A percentile compares a stretch with the other conserved stretches of the same genome.
These are phyloP conservation scores for Karstenula rhodostoma DNA, from an alignment of 2,329 filamentous ascomycete genomes.

Conservation along the genomic window DNA sequence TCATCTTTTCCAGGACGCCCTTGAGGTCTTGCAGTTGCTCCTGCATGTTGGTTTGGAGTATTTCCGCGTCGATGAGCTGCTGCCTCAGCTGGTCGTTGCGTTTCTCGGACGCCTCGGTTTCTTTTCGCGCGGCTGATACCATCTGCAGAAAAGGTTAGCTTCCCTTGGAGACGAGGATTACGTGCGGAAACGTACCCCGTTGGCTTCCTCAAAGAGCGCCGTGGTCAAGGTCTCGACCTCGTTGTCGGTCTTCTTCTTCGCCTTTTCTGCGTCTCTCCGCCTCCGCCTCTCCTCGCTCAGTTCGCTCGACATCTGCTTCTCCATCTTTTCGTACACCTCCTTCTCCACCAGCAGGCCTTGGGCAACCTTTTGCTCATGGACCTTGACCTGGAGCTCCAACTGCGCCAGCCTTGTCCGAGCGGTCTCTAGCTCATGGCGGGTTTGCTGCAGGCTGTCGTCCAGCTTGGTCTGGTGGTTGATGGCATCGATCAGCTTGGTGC, in stretches of 20 bases:
- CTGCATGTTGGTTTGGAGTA: conserved; percentile 85
- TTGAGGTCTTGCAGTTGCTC: conserved; percentile 94
- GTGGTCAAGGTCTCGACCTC: conserved; percentile 91
- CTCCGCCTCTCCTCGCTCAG: conserved; percentile 53
- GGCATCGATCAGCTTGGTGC: conserved; percentile 94
- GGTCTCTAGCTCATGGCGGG: conserved; percentile 82
- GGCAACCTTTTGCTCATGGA: conserved; percentile 74
- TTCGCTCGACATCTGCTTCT: conserved; percentile 52
- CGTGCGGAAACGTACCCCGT: conserved; percentile 66
- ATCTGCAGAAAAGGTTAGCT: conserved; percentile 62
- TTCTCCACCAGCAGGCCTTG: conserved; percentile 79
- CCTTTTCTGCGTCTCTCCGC: conserved; percentile 58
- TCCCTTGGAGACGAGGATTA: neutral
- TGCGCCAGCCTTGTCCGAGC: conserved; percentile 72
- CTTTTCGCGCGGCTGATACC: conserved; percentile 87
- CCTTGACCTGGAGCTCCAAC: conserved; percentile 73
- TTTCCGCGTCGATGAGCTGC: conserved; percentile 87
- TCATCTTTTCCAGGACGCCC: conserved; percentile 88
- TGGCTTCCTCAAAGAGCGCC: conserved; percentile 96
- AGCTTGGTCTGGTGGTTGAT: conserved; percentile 95
- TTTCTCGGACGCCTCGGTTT: conserved; percentile 80
- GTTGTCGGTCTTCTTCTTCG: conserved; percentile 88
- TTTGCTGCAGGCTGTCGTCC: conserved; percentile 84
- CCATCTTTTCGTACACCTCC: conserved; percentile 70
- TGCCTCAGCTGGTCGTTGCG: conserved; percentile 87